Evolutionary conservation across 495 filamentous ascomycete genomes (phyloP).

Genomic region (Neurospora sp.): DNA sequence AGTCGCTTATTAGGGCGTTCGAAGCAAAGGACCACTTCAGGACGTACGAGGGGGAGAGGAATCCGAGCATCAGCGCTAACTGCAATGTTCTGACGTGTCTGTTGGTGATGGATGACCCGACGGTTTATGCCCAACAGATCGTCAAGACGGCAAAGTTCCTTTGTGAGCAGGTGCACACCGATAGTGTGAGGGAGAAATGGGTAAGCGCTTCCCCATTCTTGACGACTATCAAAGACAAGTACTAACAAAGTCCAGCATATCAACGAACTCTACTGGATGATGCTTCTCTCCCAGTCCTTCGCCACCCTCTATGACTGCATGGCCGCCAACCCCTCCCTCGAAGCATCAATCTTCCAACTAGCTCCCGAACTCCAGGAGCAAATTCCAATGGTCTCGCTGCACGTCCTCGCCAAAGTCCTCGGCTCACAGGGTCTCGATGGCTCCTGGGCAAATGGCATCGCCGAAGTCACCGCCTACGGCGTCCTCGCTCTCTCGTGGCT

Average conservation of each 20-base stretch:
- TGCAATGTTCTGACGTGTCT: neutral
- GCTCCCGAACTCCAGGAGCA: neutral
- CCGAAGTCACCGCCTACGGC: neutral
- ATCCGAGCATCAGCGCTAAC: neutral
- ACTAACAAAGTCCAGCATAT: neutral
- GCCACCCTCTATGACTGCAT: neutral
- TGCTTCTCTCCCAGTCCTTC: neutral
- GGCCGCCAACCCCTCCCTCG: neutral
- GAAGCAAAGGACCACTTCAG: neutral
- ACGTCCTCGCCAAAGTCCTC: neutral
- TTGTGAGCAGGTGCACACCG: neutral
- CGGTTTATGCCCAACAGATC: neutral
- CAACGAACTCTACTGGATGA: neutral
- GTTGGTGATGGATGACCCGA: neutral
- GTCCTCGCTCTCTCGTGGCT: neutral
- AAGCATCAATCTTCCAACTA: neutral
- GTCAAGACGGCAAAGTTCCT: neutral
- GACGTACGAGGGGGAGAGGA: neutral
- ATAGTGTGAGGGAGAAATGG: neutral
- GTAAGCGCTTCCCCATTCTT: neutral
- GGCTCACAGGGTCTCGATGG: neutral
- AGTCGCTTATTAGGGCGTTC: neutral
- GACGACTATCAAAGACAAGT: neutral
- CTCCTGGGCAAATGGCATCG: neutral
- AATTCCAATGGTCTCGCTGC: neutral